Evolutionary conservation across 2,329 filamentous ascomycete species (phyloP), one percentile per base, ranked within the genome.

Genomic region (Xylaria sp.): DNA sequence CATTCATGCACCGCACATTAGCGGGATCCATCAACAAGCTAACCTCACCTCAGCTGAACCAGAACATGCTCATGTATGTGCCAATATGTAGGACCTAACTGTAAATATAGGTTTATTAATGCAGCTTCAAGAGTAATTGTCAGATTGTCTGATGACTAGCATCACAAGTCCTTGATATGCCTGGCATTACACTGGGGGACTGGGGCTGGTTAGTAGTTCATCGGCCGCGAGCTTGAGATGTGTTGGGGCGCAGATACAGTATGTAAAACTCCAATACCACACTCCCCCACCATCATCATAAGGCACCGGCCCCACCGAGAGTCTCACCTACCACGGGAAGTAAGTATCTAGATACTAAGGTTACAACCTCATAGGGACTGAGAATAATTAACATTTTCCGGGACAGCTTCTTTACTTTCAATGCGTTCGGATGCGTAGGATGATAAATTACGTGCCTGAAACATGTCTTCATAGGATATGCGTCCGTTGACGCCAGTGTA

Each of bases 261-360:
- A n/a, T 46, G 18, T 44, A 15, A 15, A 18, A 6, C 13, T 15
- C 23, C 1, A 18, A n/a, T 34, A 15, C 44, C 41, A 58, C 18
- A n/a, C 28, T 31, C 48, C 48, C 39, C 20, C 39, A n/a, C 41
- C 59, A 28, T 31, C 66, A 51, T 10, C 37, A 28, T 7, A 39
- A 28, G 28, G 31, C 25, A 44, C 39, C 56, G 56, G 56, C 56
- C 56, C 56, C 56, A 65, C 66, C 12, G 15, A 39, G 13, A n/a
- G 54, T 59, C 65, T 63, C 65, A 55, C 44, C 55, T 44, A 31
- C 12, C 6, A 31, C 25, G 6, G 23, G 23, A 31, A 25, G 50
- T 18, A 31, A 31, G 50, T 54, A 50, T 50, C 20, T 2, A 50
- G 9, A 50, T 37, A 37, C 34, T 20, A n/a, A 20, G 9, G 15